Evolutionary conservation across 768 basidiomycete genomes (phyloP).

Genomic region (Gelatoporia subvermispora): DNA sequence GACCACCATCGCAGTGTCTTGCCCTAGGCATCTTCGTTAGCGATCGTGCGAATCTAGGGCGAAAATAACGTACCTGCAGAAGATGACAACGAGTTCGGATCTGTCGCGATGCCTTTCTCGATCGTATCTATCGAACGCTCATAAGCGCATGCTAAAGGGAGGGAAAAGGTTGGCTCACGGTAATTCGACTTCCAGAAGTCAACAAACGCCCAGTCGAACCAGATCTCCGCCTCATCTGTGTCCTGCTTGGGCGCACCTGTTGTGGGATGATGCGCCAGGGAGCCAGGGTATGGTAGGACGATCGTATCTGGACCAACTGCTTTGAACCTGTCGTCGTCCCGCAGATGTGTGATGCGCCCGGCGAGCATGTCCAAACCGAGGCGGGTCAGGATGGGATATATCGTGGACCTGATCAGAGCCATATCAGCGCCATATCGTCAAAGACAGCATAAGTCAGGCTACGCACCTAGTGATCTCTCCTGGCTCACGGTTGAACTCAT

Average conservation of each 20-base stretch:
- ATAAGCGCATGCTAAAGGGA: neutral
- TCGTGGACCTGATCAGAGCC: conserved; percentile 53
- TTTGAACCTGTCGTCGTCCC: conserved; percentile 93
- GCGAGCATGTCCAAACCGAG: conserved; percentile 87
- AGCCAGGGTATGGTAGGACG: conserved; percentile 52
- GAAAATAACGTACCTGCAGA: conserved; percentile 45
- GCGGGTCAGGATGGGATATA: conserved; percentile 85
- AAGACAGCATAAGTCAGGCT: neutral
- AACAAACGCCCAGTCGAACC: conserved; percentile 98
- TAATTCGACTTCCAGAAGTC: conserved; percentile 99
- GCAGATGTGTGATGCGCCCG: conserved; percentile 78
- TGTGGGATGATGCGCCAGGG: conserved; percentile 20
- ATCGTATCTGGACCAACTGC: conserved; percentile 80
- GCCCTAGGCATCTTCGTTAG: conserved; percentile 34
- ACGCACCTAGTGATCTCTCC: conserved; percentile 90
- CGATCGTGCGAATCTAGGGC: neutral
- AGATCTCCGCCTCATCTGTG: conserved; percentile 70
- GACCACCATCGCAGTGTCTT: conserved; percentile 78
- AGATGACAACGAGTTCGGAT: conserved; percentile 61
- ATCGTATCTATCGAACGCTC: conserved; percentile 51
- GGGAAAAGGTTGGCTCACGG: conserved; percentile 48
- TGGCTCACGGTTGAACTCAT: conserved; percentile 94
- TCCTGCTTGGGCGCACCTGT: conserved; percentile 31
- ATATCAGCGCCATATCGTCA: neutral
- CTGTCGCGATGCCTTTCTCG: conserved; percentile 65